phyloP scores from a whole-genome alignment of 176 grass and related monocot genomes.

The Avena atlantica region DNA sequence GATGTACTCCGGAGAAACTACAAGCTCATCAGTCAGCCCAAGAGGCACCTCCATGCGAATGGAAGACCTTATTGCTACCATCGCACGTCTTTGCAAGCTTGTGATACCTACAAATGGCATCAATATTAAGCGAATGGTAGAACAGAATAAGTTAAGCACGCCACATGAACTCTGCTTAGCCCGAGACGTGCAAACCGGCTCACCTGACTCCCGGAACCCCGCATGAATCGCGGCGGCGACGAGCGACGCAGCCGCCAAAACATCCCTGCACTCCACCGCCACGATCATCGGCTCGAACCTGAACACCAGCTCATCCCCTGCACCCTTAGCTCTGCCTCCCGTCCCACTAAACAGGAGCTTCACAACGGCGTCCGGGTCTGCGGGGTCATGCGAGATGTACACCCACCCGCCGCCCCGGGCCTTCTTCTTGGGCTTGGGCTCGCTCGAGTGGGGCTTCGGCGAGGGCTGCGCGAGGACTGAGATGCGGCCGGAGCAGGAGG shows the following conservation, averaged over 20 bases:
- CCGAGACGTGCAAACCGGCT: conserved; percentile 23
- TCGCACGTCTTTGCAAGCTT: conserved; percentile 74
- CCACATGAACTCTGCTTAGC: neutral
- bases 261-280: conserved; percentile 84
- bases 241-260: conserved; percentile 52
- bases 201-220: conserved; percentile 93
- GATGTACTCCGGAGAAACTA: conserved; percentile 69
- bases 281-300: conserved; percentile 94
- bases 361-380: conserved; percentile 60
- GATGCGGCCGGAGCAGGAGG: conserved; percentile 95
- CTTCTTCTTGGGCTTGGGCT: conserved; percentile 72
- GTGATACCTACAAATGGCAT: conserved; percentile 72
- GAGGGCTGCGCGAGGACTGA: conserved; percentile 75
- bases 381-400: conserved; percentile 81
- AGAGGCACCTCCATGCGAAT: conserved; percentile 96
- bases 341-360: conserved; percentile 61
- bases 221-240: conserved; percentile 64
- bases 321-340: conserved; percentile 31
- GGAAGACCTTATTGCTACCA: conserved; percentile 90
- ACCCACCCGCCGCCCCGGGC: conserved; percentile 82
- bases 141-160: neutral
- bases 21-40: conserved; percentile 56
- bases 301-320: conserved; percentile 74
- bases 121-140: neutral
- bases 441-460: conserved; percentile 13